phyloP scores from a whole-genome alignment of 345 rosid species.

The Euphorbia pulcherrima region DNA sequence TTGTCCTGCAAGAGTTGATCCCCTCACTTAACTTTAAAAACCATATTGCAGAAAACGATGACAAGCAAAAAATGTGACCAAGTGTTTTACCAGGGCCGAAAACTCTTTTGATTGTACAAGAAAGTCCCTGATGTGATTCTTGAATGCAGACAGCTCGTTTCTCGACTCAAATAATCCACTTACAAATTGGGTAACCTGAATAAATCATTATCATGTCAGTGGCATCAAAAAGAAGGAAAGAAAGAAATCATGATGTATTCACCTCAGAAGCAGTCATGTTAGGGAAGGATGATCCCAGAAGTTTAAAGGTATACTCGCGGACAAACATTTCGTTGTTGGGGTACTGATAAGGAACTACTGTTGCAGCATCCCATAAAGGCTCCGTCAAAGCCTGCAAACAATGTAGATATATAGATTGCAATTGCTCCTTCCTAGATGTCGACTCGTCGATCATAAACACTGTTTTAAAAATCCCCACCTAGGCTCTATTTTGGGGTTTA shows the following conservation, averaged over 20 bases:
- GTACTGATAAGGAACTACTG: slow-evolving; percentile 69
- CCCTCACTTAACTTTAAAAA: not conserved
- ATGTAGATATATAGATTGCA: not conserved
- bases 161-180: slow-evolving; percentile 76
- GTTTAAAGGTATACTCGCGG: slow-evolving; percentile 88
- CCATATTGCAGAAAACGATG: not conserved
- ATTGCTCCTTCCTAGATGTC: not conserved
- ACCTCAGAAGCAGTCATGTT: slow-evolving; percentile 95
- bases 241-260: not conserved
- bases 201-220: slow-evolving; percentile 18
- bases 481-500: too few relatives aligned
- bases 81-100: slow-evolving; percentile 63
- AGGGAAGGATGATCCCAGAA: slow-evolving; percentile 85
- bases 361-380: slow-evolving; percentile 86
- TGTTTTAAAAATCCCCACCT: too few relatives aligned
- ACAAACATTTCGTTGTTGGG: slow-evolving; percentile 71
- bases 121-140: slow-evolving; percentile 88
- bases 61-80: not conserved
- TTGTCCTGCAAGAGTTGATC: slow-evolving; percentile 45
- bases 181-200: slow-evolving; percentile 89
- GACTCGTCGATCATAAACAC: too few relatives aligned
- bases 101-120: slow-evolving; percentile 85
- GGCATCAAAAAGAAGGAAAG: slow-evolving; percentile 2
- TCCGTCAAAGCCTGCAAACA: slow-evolving; percentile 81
- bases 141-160: slow-evolving; percentile 71